Evolutionary conservation across 345 rosid genomes (phyloP), one percentile per base, ranked within the genome.

Genomic region (Nephelium lappaceum): DNA sequence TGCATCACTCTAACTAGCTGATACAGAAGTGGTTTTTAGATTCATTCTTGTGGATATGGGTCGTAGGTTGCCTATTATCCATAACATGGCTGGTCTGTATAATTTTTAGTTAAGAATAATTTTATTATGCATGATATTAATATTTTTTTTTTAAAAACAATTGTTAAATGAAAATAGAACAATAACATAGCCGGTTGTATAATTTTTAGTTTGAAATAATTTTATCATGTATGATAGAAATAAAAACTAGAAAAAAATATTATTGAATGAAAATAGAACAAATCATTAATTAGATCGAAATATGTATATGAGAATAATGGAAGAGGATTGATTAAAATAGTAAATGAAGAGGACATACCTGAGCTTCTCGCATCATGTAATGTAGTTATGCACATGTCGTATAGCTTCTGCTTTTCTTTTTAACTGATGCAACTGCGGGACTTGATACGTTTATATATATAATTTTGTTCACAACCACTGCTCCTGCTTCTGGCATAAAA

Each of bases 401-500:
- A 49, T 8, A 55, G 63, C 10, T 66, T 47, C 67, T 51, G 47
- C 3, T 31, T 31, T 31, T 31, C 36, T 36, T 31, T 60, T 62
- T 64, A 42, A 41, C 43, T 0, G n/a, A 51, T 60, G 58, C 21
- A 61, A 0, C 19, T 53, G 73, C 8, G 64, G 61, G 14, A 16
- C 25, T 31, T 31, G 36, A 31, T 31, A 31, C 36, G 36, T 62
- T 60, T 58, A 23, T 24, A 62, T 24, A 62, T 68, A 6, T 61
- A 39, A 42, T 42, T 36, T 47, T 23, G n/a, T 60, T 76, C 41
- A n/a, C 36, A 31, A 31, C 1, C 15, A 51, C 42, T 66, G n/a
- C 55, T 63, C 70, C 19, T 72, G 69, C 21, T 69, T 69, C 62
- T 67, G 58, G 58, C 60, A 51, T 71, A 31, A 64, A 36, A 63